Evolutionary conservation across 2,329 filamentous ascomycete species (phyloP), one percentile per base, ranked within the genome.

Genomic region (Zalaria sp.): DNA sequence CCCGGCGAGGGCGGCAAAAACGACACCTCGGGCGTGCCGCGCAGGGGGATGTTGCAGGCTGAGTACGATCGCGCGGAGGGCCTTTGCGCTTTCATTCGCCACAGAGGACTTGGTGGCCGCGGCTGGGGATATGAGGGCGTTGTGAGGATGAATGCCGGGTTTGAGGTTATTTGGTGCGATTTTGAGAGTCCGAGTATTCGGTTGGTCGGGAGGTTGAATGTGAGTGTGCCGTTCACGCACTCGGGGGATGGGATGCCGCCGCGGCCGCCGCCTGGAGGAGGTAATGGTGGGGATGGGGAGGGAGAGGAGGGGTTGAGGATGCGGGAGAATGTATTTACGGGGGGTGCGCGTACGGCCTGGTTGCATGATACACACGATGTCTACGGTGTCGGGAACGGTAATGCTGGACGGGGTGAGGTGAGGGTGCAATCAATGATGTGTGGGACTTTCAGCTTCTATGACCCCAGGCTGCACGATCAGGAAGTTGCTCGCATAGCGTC

Each of bases 161-260:
- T 83, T 47, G 80, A 84, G 56, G 63, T 81, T 37, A 78, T 83
- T 38, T 64, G 79, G 37, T 83, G 79, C 52, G 63, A 79, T 43
- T 83, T 84, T 45, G 57, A 54, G 34, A 56, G 64, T 42, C 60
- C 61, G 6, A 66, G 61, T 11, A 47, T 69, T 40, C 53, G 60
- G 40, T 47, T 71, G 38, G 52, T 70, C 25, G 64, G 58, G 35
- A 61, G 63, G 43, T 45, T 68, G 10, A 69, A 72, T 46, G 61
- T 69, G 2, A 69, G 67, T 25, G 65, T 61, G 10, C 68, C 68
- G 25, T 52, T 64, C 31, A 48, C 63, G 9, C 27, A 51, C 29
- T 7, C 7, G 7, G 29, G 29, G 7, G 29, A 32, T 32, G 18
- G 44, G 44, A 43, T 29, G 35, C 38, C 36, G 27, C 40, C 45